phyloP scores from a whole-genome alignment of 495 filamentous ascomycete genomes.

The Xylaria sp. region DNA sequence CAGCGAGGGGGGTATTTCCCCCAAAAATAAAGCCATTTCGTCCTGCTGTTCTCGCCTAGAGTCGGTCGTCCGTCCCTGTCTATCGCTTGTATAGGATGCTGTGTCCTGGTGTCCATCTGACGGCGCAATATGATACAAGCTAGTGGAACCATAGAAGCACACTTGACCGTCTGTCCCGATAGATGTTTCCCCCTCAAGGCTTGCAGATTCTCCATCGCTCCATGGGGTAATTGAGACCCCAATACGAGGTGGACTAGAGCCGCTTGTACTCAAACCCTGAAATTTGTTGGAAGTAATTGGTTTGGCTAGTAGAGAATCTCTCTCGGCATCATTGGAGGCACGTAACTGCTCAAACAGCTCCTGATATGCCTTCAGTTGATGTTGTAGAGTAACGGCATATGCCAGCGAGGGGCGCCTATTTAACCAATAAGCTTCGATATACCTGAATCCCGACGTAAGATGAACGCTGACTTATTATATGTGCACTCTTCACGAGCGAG shows the following conservation, averaged over 20 bases:
- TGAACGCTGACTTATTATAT: constrained; percentile 6
- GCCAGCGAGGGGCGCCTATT: constrained; percentile 13
- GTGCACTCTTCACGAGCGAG: constrained; percentile 11
- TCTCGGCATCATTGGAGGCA: not conserved
- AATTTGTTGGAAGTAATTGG: not conserved
- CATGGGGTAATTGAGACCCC: not conserved
- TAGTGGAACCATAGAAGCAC: constrained; percentile 10
- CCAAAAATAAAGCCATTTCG: not conserved
- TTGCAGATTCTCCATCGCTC: constrained; percentile 1
- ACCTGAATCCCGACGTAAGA: not conserved
- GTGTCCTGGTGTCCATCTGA: constrained; percentile 3
- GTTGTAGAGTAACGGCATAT: constrained; percentile 10
- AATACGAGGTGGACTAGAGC: not conserved
- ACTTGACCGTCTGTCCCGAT: constrained; percentile 10
- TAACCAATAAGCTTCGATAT: constrained; percentile 13
- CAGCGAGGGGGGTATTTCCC: not conserved
- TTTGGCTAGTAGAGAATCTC: constrained; percentile 13
- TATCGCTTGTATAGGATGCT: not conserved
- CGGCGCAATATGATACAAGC: constrained; percentile 12
- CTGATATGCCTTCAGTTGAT: constrained; percentile 11
- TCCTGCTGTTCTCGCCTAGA: constrained; percentile 1
- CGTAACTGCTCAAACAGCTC: constrained; percentile 12
- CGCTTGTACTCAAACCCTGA: not conserved
- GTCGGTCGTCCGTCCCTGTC: not conserved
- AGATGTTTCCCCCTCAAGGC: constrained; percentile 7